phyloP scores from a whole-genome alignment of 176 grass and related monocot species.

The Areca catechu region DNA sequence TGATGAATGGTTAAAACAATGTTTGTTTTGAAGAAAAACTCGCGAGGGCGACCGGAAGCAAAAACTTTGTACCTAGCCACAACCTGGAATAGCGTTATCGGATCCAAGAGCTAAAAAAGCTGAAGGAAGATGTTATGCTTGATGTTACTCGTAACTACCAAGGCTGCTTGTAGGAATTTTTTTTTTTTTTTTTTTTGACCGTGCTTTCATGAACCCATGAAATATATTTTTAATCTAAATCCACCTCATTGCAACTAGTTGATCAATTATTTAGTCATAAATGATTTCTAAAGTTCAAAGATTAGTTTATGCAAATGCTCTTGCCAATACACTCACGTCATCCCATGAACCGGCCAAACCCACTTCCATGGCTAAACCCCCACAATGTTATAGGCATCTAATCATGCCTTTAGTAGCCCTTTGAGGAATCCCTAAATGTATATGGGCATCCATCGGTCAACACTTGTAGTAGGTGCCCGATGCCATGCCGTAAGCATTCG shows the following conservation, averaged over 20 bases:
- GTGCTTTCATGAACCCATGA: background rate
- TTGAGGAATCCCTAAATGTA: no score
- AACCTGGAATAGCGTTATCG: background rate
- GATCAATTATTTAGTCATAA: background rate
- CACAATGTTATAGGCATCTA: background rate
- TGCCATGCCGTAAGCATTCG: background rate
- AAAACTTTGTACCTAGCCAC: background rate
- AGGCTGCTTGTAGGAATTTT: background rate
- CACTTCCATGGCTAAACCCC: background rate
- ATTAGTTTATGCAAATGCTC: background rate
- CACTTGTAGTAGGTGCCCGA: background rate
- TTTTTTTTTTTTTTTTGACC: background rate
- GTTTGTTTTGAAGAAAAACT: background rate
- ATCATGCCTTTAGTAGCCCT: background rate
- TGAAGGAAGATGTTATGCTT: background rate
- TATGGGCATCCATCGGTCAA: background rate
- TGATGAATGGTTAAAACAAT: no score
- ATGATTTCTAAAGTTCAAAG: background rate
- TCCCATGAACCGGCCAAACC: background rate
- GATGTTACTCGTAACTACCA: background rate
- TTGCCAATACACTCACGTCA: background rate
- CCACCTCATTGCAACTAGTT: background rate
- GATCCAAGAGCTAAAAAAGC: background rate
- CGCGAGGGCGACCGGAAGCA: background rate
- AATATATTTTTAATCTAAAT: background rate